Percentiles rank a stretch among this genome's conserved stretches.
phyloP scores from a whole-genome alignment of 495 filamentous ascomycete genomes.

The Chaetomium tenue region DNA sequence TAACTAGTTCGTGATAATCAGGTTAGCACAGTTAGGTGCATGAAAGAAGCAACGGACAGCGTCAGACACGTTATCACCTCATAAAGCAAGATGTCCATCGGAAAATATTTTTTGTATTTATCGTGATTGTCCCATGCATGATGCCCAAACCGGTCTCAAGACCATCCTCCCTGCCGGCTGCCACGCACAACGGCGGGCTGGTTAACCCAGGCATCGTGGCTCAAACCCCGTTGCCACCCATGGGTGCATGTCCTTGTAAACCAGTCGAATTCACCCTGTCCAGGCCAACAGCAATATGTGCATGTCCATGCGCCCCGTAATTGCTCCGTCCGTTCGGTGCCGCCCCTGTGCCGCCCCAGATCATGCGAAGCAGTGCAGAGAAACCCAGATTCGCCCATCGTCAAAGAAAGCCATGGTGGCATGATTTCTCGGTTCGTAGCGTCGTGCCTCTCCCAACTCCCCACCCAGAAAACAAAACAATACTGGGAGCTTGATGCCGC shows the following conservation, averaged over 20 bases:
- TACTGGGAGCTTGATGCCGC: constrained; percentile 6
- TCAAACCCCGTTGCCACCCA: not conserved
- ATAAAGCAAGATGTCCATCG: not conserved
- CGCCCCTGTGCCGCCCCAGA: not conserved
- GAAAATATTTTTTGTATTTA: not conserved
- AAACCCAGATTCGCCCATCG: constrained; percentile 7
- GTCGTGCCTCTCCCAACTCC: constrained; percentile 11
- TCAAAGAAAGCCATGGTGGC: constrained; percentile 8
- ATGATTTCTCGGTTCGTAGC: constrained; percentile 11
- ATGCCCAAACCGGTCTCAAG: not conserved
- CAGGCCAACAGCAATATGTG: constrained; percentile 5
- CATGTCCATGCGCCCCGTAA: not conserved
- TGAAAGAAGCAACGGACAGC: too few relatives aligned
- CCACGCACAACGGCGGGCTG: not conserved
- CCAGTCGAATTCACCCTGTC: not conserved
- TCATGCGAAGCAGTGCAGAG: not conserved
- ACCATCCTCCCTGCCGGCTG: not conserved
- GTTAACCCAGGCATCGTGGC: not conserved
- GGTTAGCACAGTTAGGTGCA: too few relatives aligned
- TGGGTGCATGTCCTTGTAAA: not conserved
- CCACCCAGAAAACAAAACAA: constrained; percentile 9
- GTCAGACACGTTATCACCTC: too few relatives aligned
- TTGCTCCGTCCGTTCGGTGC: not conserved
- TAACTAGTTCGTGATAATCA: too few relatives aligned
- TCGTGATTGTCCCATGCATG: not conserved